phyloP scores from a whole-genome alignment of 257 asterid genomes.

The Jacaranda mimosifolia region DNA sequence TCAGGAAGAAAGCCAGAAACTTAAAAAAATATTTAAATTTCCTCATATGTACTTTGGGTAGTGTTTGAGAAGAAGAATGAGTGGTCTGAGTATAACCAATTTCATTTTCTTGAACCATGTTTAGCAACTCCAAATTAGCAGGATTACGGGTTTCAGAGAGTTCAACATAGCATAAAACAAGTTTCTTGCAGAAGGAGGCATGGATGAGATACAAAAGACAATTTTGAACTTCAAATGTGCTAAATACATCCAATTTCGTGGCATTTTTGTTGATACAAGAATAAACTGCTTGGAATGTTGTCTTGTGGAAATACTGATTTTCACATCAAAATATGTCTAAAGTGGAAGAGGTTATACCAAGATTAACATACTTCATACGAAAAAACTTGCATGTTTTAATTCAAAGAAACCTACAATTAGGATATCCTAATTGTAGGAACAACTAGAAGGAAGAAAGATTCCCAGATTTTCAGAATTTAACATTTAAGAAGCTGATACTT shows the following conservation, averaged over 20 bases:
- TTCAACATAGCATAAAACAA: neutral
- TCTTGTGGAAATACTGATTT: no score
- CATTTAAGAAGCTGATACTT: conserved; percentile 20
- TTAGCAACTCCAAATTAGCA: conserved; percentile 13
- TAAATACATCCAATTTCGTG: neutral
- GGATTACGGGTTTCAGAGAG: neutral
- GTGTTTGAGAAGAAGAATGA: conserved; percentile 3
- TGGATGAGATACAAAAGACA: conserved; percentile 21
- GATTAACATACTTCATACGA: no score
- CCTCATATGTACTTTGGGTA: neutral
- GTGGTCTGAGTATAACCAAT: neutral
- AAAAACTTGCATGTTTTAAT: no score
- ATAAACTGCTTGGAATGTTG: no score
- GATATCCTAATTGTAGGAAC: neutral
- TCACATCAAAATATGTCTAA: no score
- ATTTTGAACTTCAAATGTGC: neutral
- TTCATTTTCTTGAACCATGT: conserved; percentile 3
- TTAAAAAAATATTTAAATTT: conserved; percentile 14
- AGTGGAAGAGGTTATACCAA: no score
- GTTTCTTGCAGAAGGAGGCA: neutral
- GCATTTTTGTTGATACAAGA: no score
- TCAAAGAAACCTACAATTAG: no score
- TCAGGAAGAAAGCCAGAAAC: conserved; percentile 38
- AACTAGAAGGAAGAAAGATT: neutral
- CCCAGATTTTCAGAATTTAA: conserved; percentile 5